phyloP scores from a whole-genome alignment of 108 stramenopile species.

The Cyclotella sp. region DNA sequence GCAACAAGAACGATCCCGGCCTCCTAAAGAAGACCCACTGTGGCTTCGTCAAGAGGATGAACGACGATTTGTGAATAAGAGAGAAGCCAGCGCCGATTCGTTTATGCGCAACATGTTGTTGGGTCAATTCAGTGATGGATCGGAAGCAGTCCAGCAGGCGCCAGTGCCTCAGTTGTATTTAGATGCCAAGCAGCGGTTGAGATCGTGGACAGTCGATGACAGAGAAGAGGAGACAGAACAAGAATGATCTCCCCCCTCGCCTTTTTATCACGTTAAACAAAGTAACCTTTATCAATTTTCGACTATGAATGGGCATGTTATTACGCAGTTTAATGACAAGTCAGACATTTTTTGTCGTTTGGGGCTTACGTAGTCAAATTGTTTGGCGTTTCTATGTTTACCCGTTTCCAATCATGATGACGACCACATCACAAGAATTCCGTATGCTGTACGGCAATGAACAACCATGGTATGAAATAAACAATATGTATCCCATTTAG shows the following conservation, averaged over 20 bases:
- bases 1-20: conserved; percentile 75
- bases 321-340: no score
- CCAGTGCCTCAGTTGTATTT: conserved; percentile 47
- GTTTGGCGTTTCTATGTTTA: no score
- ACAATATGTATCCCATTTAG: no score
- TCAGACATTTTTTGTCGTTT: no score
- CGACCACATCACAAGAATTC: no score
- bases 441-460: no score
- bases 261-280: no score
- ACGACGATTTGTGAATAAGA: conserved; percentile 21
- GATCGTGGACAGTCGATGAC: conserved; percentile 13
- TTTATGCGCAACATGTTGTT: conserved; percentile 46
- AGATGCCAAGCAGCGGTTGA: conserved; percentile 44
- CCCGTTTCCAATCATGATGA: no score
- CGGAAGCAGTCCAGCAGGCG: conserved; percentile 52
- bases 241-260: not conserved
- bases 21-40: conserved; percentile 83
- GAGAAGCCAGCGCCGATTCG: conserved; percentile 27
- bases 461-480: no score
- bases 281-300: no score
- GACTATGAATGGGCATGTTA: no score
- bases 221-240: not conserved
- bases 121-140: conserved; percentile 58
- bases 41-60: conserved; percentile 80
- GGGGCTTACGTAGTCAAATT: no score